Evolutionary conservation across 2,329 filamentous ascomycete genomes (phyloP).

Genomic region (Chalaropsis ovoidea): DNA sequence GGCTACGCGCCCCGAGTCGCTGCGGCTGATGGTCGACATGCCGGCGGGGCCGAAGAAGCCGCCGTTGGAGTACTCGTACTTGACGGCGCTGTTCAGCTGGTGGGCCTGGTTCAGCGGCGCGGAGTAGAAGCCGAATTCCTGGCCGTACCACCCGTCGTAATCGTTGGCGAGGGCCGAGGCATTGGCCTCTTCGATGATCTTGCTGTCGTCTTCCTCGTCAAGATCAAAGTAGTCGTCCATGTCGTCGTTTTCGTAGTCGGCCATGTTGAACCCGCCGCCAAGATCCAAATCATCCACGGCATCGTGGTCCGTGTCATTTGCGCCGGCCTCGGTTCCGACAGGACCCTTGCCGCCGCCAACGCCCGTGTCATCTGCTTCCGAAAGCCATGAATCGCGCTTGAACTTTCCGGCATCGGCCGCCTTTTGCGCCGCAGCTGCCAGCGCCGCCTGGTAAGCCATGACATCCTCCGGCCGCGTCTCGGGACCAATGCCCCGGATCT

Average conservation of each 20-base stretch:
- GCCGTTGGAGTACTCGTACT: conserved; percentile 60
- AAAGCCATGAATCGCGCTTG: conserved; percentile 46
- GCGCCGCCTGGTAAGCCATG: conserved; percentile 69
- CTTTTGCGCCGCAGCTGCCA: conserved; percentile 70
- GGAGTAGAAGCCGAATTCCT: conserved; percentile 94
- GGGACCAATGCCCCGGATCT: conserved; percentile 22
- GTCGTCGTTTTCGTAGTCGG: conserved; percentile 46
- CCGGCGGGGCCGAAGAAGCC: conserved; percentile 80
- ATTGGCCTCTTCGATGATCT: conserved; percentile 89
- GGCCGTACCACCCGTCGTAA: conserved; percentile 85
- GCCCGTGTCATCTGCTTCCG: conserved; percentile 21
- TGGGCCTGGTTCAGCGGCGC: conserved; percentile 39
- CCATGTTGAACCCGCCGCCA: conserved; percentile 30
- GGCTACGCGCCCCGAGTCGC: conserved; percentile 60
- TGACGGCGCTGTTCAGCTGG: conserved; percentile 37
- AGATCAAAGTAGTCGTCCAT: conserved; percentile 51
- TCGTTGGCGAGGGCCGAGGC: conserved; percentile 88
- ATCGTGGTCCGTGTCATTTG: conserved; percentile 22
- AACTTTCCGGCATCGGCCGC: conserved; percentile 70
- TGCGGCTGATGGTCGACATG: conserved; percentile 45
- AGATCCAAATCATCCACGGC: conserved; percentile 36
- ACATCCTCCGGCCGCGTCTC: conserved; percentile 30
- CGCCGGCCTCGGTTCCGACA: conserved; percentile 13
- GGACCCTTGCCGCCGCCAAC: conserved; percentile 19
- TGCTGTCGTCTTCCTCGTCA: conserved; percentile 68